Evolutionary conservation across 2,329 filamentous ascomycete species (phyloP), one percentile per base, ranked within the genome.

Genomic region (Orbilia quercus): DNA sequence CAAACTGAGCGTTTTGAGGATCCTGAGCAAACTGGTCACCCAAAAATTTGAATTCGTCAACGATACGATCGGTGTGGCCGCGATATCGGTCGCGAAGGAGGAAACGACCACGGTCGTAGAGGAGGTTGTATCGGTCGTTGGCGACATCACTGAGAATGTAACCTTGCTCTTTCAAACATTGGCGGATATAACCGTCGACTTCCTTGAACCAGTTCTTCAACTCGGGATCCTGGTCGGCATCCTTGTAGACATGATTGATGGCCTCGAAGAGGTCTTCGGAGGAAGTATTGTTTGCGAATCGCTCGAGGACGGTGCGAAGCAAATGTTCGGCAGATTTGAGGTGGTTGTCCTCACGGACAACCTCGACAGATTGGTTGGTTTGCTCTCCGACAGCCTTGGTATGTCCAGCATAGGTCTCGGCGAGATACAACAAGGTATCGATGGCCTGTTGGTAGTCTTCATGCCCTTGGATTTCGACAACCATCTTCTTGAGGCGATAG

Each of bases 401-500:
- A 78, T 97, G 92, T 51, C 87, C 86, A 72, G 87, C 88, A 78
- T 99, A 99, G 77, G 89, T 87, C 82, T 96, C 92, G 5, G 92
- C 92, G 53, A 99, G 84, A 44, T 87, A 84, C 28, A 99, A 85
- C 4, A 99, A 84, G 1, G 94, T 96, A 78, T 92, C 88, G 75
- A 99, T 89, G n/a, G 95, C 95, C 81, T 90, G 86, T 77, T 93
- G 89, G 81, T 98, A 99, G 78, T 99, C 94, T 69, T 91, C 87
- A 79, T 98, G 95, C 65, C 94, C 91, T 82, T 99, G 95, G 78
- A 96, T 92, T 82, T 99, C 95, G 48, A 97, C 88, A 40, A 99
- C 84, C 90, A 98, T 96, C 87, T 98, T 98, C 88, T 94, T 99
- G 76, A 99, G 82, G 38, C 95, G 91, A 86, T 89, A 96, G 78